Percentiles rank a stretch among this genome's conserved stretches.
Conservation (phyloP, 768 basidiomycete species). For the Baorangia bicolor region DNA sequence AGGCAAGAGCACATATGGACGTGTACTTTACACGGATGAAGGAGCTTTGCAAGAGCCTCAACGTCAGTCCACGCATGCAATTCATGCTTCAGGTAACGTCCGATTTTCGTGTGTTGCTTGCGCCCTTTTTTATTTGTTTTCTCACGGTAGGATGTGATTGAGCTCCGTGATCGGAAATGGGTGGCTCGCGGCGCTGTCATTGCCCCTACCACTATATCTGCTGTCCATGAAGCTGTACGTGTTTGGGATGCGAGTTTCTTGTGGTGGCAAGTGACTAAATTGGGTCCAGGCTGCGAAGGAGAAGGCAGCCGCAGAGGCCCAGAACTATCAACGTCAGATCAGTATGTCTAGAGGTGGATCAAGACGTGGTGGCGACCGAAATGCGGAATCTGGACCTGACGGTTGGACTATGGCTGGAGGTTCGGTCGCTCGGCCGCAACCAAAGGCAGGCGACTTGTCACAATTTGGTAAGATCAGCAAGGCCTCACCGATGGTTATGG, state of each 20-base stretch:
- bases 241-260: background rate
- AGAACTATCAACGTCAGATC: constrained; percentile 55
- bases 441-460: constrained; percentile 83
- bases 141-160: constrained; percentile 77
- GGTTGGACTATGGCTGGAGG: constrained; percentile 82
- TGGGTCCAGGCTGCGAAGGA: constrained; percentile 72
- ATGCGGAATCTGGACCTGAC: constrained; percentile 65
- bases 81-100: constrained; percentile 89
- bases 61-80: constrained; percentile 83
- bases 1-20: constrained; percentile 84
- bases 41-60: constrained; percentile 69
- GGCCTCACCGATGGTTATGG: constrained; percentile 71
- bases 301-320: constrained; percentile 64
- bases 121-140: background rate
- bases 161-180: constrained; percentile 86
- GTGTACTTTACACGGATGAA: constrained; percentile 93
- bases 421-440: constrained; percentile 50
- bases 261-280: constrained; percentile 4
- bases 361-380: constrained; percentile 76
- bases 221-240: constrained; percentile 83
- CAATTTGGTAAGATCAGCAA: constrained; percentile 86
- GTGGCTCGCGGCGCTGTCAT: constrained; percentile 64
- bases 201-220: constrained; percentile 85
- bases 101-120: background rate
- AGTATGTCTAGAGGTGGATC: constrained; percentile 92